Evolutionary conservation across 176 grass and related monocot genomes (phyloP).

Genomic region (Neostapfia colusana): DNA sequence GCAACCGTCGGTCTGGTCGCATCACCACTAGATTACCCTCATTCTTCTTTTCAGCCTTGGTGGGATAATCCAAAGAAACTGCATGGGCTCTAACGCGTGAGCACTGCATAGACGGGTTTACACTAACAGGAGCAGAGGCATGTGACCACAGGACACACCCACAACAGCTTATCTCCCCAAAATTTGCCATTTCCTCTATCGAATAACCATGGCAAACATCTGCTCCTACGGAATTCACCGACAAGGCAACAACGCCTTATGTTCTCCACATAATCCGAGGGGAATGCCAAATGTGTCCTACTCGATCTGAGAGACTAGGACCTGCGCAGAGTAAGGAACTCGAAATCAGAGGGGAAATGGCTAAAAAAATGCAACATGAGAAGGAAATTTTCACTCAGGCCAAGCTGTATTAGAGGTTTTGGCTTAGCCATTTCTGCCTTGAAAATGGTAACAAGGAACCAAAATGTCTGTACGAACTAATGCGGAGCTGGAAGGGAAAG

Average conservation of each 20-base stretch:
- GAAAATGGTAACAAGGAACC: background rate
- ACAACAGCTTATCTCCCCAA: constrained; percentile 23
- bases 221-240: background rate
- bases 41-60: constrained; percentile 40
- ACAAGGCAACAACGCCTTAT: no score
- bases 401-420: constrained; percentile 12
- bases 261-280: background rate
- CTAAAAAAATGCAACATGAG: background rate
- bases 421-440: background rate
- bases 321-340: background rate
- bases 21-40: constrained; percentile 21
- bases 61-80: constrained; percentile 36
- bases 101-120: background rate
- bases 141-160: constrained; percentile 32
- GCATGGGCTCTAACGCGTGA: constrained; percentile 9
- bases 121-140: background rate
- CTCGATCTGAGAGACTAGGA: background rate
- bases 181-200: constrained; percentile 16
- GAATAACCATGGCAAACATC: constrained; percentile 25
- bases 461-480: background rate
- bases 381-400: background rate
- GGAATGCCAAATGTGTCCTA: background rate
- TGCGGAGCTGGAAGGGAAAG: background rate
- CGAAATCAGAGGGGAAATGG: background rate
- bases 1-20: background rate